Evolutionary conservation across 768 basidiomycete species (phyloP).

Genomic region (Russula earlei): DNA sequence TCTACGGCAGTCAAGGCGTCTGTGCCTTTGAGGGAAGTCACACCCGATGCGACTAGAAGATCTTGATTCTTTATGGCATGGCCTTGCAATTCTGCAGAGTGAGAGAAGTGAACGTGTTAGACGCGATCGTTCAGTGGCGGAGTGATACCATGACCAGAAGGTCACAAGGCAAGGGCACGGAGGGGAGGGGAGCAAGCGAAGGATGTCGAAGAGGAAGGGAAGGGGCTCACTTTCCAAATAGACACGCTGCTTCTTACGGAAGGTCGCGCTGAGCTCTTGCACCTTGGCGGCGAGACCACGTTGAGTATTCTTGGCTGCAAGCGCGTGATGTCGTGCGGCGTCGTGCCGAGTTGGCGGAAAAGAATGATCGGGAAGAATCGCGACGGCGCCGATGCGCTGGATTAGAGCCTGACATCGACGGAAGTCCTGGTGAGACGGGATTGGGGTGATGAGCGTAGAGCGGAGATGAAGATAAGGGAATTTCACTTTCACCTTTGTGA

Average conservation of each 20-base stretch:
- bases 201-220: constrained; percentile 11
- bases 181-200: neutral
- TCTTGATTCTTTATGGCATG: constrained; percentile 98
- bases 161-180: constrained; percentile 12
- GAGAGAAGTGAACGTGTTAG: neutral
- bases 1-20: constrained; percentile 80
- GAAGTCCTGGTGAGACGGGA: constrained; percentile 28
- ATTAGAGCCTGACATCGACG: constrained; percentile 46
- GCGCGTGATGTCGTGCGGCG: constrained; percentile 40
- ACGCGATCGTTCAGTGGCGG: too few species aligned
- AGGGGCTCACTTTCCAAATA: constrained; percentile 89
- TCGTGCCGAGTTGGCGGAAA: constrained; percentile 50
- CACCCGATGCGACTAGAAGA: constrained; percentile 82
- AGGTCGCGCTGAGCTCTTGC: constrained; percentile 83
- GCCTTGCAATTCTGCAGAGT: constrained; percentile 73
- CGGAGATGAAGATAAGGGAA: constrained; percentile 9
- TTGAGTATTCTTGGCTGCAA: constrained; percentile 89
- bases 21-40: constrained; percentile 69
- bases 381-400: constrained; percentile 53
- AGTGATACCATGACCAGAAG: constrained; percentile 10
- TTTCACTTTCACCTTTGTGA: constrained; percentile 61
- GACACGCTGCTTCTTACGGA: constrained; percentile 95
- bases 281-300: constrained; percentile 92
- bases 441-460: constrained; percentile 1
- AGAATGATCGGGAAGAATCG: constrained; percentile 37